These are phyloP conservation scores for Neobulgaria alba DNA, from an alignment of 2,329 filamentous ascomycete species.

Conservation along the genomic window DNA sequence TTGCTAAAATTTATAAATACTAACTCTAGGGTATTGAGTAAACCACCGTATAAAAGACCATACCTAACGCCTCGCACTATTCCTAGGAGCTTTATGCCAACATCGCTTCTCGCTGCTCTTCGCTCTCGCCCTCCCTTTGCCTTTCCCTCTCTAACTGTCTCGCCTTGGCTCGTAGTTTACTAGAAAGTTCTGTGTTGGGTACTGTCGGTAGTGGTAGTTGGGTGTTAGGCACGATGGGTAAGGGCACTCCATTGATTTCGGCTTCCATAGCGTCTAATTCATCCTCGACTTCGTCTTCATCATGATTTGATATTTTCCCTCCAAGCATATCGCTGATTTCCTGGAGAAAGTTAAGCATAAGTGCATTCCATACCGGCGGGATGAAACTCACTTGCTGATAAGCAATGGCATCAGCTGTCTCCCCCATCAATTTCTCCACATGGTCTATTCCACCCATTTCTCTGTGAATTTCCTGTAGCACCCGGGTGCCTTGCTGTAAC, in stretches of 20 bases:
- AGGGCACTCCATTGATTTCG: constrained; percentile 39
- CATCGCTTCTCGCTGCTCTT: constrained; percentile 23
- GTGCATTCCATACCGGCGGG: too few relatives aligned
- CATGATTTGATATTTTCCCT: constrained; percentile 81
- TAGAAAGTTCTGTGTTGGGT: constrained; percentile 19
- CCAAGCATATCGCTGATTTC: constrained; percentile 90
- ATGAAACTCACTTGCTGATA: constrained; percentile 77
- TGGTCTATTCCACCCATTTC: constrained; percentile 95
- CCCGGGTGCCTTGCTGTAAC: constrained; percentile 80
- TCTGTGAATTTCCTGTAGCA: constrained; percentile 81
- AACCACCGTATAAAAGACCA: too few relatives aligned
- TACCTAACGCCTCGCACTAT: constrained; percentile 24
- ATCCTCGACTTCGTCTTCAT: constrained; percentile 97
- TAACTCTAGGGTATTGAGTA: neutral
- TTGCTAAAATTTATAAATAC: too few relatives aligned
- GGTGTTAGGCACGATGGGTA: constrained; percentile 26
- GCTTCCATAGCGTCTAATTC: constrained; percentile 76
- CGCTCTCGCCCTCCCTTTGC: constrained; percentile 12
- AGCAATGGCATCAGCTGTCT: constrained; percentile 80
- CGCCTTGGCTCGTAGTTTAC: constrained; percentile 23
- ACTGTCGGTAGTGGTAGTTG: constrained; percentile 21
- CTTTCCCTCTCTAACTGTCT: constrained; percentile 19
- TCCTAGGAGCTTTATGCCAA: constrained; percentile 18
- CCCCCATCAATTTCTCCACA: constrained; percentile 91
- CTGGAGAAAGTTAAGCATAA: constrained; percentile 39